A percentile compares a stretch with the other conserved stretches of the same genome.
phyloP scores from a whole-genome alignment of 257 asterid genomes.

The Cordia subcordata region DNA sequence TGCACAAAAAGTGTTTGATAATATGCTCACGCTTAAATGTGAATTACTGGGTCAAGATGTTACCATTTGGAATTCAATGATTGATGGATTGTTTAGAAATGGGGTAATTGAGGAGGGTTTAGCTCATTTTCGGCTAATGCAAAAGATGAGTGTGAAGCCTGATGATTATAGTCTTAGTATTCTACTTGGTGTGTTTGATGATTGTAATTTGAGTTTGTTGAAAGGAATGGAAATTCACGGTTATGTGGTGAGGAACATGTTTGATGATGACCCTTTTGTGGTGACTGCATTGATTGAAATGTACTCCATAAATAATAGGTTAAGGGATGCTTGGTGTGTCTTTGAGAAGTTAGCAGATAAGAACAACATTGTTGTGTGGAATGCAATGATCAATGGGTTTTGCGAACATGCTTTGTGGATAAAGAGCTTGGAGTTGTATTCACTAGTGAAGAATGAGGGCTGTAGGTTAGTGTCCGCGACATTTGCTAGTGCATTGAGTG shows the following conservation, averaged over 20 bases:
- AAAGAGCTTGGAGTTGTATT: slow-evolving; percentile 47
- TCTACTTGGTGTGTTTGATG: slow-evolving; percentile 48
- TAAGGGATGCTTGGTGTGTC: slow-evolving; percentile 59
- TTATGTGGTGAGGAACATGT: slow-evolving; percentile 43
- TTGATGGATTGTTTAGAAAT: slow-evolving; percentile 56
- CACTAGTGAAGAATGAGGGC: slow-evolving; percentile 36
- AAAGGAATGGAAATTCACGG: slow-evolving; percentile 65
- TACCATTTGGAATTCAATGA: slow-evolving; percentile 76
- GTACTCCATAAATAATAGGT: slow-evolving; percentile 47
- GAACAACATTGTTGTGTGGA: slow-evolving; percentile 51
- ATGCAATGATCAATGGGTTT: slow-evolving; percentile 69
- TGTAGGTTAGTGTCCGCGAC: slow-evolving; percentile 55
- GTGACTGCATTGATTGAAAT: slow-evolving; percentile 60
- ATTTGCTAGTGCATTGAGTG: slow-evolving; percentile 48
- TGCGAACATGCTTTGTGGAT: slow-evolving; percentile 57
- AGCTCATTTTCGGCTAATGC: slow-evolving; percentile 51
- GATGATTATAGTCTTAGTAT: slow-evolving; percentile 79
- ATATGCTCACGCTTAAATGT: slow-evolving; percentile 37
- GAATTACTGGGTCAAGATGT: slow-evolving; percentile 43
- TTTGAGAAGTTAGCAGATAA: slow-evolving; percentile 41
- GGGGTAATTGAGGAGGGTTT: slow-evolving; percentile 41
- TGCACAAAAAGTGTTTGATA: slow-evolving; percentile 69
- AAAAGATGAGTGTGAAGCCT: slow-evolving; percentile 45
- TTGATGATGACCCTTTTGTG: slow-evolving; percentile 53
- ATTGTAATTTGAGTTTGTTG: slow-evolving; percentile 11